A percentile compares a stretch with the other conserved stretches of the same genome.
Evolutionary conservation across 768 basidiomycete species (phyloP).

Genomic region (Boletales sp.): DNA sequence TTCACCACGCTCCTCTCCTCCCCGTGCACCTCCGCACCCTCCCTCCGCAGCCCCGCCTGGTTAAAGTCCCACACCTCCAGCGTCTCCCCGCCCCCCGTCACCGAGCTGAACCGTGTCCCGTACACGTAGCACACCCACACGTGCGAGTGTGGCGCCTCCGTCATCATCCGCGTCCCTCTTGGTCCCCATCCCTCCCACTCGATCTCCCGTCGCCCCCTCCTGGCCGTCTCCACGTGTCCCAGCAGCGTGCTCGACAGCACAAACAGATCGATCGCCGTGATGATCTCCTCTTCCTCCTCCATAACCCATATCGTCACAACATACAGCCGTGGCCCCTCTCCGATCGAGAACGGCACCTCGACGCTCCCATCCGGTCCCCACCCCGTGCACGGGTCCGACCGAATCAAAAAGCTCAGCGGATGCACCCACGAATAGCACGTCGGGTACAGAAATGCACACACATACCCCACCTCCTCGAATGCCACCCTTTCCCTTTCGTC

Average conservation of each 20-base stretch:
- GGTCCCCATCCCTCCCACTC: conserved; percentile 55
- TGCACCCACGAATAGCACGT: conserved; percentile 24
- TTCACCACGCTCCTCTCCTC: conserved; percentile 24
- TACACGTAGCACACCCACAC: conserved; percentile 61
- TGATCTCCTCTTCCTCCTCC: conserved; percentile 19
- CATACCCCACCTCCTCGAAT: conserved; percentile 31
- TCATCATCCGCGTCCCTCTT: conserved; percentile 41
- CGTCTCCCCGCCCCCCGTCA: conserved; percentile 5
- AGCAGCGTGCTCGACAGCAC: conserved; percentile 39
- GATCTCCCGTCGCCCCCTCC: conserved; percentile 22
- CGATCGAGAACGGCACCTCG: conserved; percentile 46
- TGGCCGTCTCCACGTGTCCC: conserved; percentile 18
- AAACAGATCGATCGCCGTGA: conserved; percentile 38
- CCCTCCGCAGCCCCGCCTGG: conserved; percentile 35
- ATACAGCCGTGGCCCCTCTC: conserved; percentile 41
- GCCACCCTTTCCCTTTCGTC: conserved; percentile 25
- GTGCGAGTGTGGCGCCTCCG: conserved; percentile 32
- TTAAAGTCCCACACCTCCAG: conserved; percentile 53
- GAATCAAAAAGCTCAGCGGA: conserved; percentile 39
- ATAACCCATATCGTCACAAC: conserved; percentile 44
- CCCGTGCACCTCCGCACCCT: conserved; percentile 16
- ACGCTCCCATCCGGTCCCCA: conserved; percentile 37
- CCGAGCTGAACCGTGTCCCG: conserved; percentile 43
- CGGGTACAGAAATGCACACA: conserved; percentile 43
- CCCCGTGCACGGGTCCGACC: conserved; percentile 50